These are phyloP conservation scores for Neonectria coccinea DNA, from an alignment of 2,329 filamentous ascomycete species.

Conservation along the genomic window DNA sequence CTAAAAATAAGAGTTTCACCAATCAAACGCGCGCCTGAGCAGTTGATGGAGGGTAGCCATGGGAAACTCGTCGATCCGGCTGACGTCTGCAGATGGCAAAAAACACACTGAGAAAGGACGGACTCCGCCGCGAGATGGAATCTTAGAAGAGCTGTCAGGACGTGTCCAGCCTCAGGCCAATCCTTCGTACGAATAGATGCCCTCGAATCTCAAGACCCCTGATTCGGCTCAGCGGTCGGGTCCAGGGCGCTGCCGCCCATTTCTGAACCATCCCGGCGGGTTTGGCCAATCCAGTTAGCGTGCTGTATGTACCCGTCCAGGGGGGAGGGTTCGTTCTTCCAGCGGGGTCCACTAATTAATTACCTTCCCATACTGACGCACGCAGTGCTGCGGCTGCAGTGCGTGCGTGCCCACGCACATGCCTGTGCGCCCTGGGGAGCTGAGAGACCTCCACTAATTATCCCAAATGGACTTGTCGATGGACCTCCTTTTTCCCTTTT, in stretches of 20 bases:
- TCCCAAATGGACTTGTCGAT: constrained; percentile 36
- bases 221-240: constrained; percentile 8
- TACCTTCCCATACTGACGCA: constrained; percentile 3
- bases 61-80: constrained; percentile 10
- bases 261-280: constrained; percentile 10
- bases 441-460: constrained; percentile 37
- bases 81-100: constrained; percentile 9
- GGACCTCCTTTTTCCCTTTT: constrained; percentile 43
- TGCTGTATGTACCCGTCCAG: constrained; percentile 1
- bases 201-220: neutral
- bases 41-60: constrained; percentile 10
- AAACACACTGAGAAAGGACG: neutral
- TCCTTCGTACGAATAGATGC: too few species aligned
- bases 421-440: neutral
- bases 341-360: constrained; percentile 2
- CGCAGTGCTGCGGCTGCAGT: constrained; percentile 7
- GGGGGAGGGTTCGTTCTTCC: neutral
- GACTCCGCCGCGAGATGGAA: constrained; percentile 26
- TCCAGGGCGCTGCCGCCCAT: constrained; percentile 1
- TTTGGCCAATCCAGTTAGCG: constrained; percentile 2
- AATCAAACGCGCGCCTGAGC: neutral
- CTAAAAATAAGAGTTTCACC: constrained; percentile 19
- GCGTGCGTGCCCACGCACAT: neutral
- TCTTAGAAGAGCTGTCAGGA: constrained; percentile 18
- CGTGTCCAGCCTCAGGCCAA: neutral